A percentile compares a stretch with the other conserved stretches of the same genome.
phyloP scores from a whole-genome alignment of 78 protist species.

The Ministeria vibrans region DNA sequence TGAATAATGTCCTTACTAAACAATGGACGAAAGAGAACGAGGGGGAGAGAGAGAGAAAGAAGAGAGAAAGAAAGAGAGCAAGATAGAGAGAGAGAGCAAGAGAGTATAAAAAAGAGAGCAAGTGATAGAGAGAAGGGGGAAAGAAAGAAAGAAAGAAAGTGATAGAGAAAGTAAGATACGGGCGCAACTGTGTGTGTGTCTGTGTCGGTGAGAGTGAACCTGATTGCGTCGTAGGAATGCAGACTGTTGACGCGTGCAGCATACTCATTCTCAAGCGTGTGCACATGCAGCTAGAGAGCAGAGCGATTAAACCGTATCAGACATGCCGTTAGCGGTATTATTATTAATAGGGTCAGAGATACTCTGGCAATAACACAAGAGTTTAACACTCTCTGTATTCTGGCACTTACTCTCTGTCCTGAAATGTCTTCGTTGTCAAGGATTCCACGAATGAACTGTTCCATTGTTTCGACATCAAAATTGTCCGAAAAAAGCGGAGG shows the following conservation, averaged over 20 bases:
- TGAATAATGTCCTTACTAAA: conserved; percentile 53
- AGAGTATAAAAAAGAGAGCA: too few species aligned
- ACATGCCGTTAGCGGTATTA: background rate
- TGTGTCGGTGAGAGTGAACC: background rate
- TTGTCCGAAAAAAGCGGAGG: conserved; percentile 55
- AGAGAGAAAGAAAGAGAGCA: conserved; percentile 3
- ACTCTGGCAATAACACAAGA: background rate
- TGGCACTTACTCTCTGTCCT: background rate
- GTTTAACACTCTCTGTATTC: background rate
- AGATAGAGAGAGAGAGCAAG: too few species aligned
- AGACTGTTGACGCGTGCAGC: conserved; percentile 55
- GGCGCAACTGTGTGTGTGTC: too few species aligned
- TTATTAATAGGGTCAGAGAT: background rate
- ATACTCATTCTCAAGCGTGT: conserved; percentile 33
- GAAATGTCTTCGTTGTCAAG: conserved; percentile 33
- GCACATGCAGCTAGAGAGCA: background rate
- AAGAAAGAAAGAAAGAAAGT: too few species aligned
- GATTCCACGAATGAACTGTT: conserved; percentile 51
- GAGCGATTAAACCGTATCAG: background rate
- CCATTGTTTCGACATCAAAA: conserved; percentile 56
- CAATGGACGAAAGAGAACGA: background rate
- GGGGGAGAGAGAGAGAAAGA: background rate
- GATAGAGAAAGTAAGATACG: too few species aligned
- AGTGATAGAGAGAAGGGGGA: too few species aligned
- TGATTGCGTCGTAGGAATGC: conserved; percentile 53